Percentiles rank a stretch among this genome's conserved stretches.
These are phyloP conservation scores for Phialemoniopsis sp. DNA, from an alignment of 2,329 filamentous ascomycete genomes.

Conservation along the genomic window DNA sequence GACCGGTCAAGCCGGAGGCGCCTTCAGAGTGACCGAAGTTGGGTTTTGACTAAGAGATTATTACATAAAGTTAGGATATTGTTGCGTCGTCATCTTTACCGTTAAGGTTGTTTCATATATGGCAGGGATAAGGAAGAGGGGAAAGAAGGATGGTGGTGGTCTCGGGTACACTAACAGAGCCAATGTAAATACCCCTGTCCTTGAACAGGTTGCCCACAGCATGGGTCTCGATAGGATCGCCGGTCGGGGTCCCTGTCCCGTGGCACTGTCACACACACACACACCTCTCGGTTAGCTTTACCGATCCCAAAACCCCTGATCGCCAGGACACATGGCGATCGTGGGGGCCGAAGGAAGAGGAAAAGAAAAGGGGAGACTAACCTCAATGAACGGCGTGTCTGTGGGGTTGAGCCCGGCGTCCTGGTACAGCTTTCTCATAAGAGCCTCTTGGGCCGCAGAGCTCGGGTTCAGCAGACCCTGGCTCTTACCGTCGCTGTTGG, in stretches of 20 bases:
- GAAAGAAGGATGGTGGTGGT: too few species aligned
- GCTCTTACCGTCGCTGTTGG: constrained; percentile 29
- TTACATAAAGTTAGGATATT: too few species aligned
- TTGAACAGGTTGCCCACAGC: constrained; percentile 27
- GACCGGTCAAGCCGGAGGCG: constrained; percentile 20
- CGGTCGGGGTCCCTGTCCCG: constrained; percentile 37
- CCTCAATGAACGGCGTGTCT: constrained; percentile 20
- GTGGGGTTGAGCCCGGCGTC: constrained; percentile 14
- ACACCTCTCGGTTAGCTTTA: too few species aligned
- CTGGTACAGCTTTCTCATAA: constrained; percentile 2
- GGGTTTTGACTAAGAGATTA: constrained; percentile 23
- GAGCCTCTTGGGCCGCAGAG: constrained; percentile 1
- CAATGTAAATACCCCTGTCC: constrained; percentile 7
- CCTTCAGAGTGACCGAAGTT: constrained; percentile 32
- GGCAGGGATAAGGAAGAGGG: not conserved
- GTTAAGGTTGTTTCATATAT: too few species aligned
- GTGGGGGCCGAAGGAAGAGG: too few species aligned
- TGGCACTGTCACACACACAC: constrained; percentile 25
- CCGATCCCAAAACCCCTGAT: too few species aligned
- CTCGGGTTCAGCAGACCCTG: constrained; percentile 14
- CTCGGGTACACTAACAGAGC: constrained; percentile 5
- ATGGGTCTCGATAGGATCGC: constrained; percentile 34
- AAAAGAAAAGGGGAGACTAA: constrained; percentile 1
- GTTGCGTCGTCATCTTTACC: too few species aligned
- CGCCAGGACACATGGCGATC: too few species aligned